Evolutionary conservation across 495 filamentous ascomycete genomes (phyloP), one percentile per base, ranked within the genome.

Genomic region (Penicillium arizonense): DNA sequence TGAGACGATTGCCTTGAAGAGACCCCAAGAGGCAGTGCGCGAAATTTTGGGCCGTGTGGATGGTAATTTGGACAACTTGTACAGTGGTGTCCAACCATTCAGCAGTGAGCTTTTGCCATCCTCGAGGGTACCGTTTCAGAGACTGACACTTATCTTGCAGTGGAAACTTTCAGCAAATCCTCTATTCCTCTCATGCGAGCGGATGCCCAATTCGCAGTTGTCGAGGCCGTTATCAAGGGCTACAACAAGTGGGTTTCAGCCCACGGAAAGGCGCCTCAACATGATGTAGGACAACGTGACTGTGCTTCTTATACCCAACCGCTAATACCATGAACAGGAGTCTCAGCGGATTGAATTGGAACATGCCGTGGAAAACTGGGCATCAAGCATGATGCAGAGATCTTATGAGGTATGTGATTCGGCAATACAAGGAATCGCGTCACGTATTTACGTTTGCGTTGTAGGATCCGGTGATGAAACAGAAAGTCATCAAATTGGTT

Each of bases 181-280:
- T 91, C 90, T 0, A 77, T 86, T 44, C 79, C 86, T 30, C 78
- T 90, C 3, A 80, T 98, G 61, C 82, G 82, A 10, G 84, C 93
- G 3, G 94, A 98, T 67, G 88, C 90, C 8, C 91, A 96, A 56
- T 90, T 90, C 51, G 88, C 88, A 4, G 88, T 97, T 4, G 85
- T 97, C 1, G 90, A 96, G 68, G 87, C 91, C n/a, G 88, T 89
- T 5, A 69, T 97, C 37, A 96, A 91, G 64, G 94, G 94, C 6
- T 96, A 88, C 58, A 81, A 85, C 47, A 90, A 87, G 67, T 97
- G 91, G 91, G 73, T 87, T 38, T 68, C 77, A 10, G 59, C 68
- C 10, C 73, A 80, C 44, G 77, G 74, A 11, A 77, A 66, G 57
- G 75, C 78, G 56, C 83, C 73, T 4, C 76, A 82, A 40, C 68